These are phyloP conservation scores for Candida corydali DNA, from an alignment of 805 yeast species.

Conservation along the genomic window DNA sequence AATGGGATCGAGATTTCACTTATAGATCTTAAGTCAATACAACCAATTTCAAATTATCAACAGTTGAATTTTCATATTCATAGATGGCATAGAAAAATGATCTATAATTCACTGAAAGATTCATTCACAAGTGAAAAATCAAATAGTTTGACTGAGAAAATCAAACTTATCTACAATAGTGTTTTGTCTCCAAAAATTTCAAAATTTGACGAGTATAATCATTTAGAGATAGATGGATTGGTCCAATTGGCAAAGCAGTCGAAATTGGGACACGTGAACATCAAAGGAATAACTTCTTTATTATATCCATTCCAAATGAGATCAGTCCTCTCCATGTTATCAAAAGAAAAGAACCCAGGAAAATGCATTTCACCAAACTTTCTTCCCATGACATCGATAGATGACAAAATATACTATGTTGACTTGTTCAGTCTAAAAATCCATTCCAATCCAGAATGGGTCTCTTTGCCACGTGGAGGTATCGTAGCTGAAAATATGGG, in stretches of 20 bases:
- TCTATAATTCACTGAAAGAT: neutral
- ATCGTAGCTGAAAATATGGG: slow-evolving; percentile 70
- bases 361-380: slow-evolving; percentile 33
- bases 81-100: too few species aligned
- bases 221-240: slow-evolving; percentile 14
- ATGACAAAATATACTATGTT: slow-evolving; percentile 21
- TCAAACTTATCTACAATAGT: slow-evolving; percentile 31
- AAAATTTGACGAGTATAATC: neutral
- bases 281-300: slow-evolving; percentile 44
- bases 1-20: neutral
- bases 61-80: slow-evolving; percentile 20
- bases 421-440: slow-evolving; percentile 31
- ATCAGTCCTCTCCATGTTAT: slow-evolving; percentile 58
- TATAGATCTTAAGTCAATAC: neutral
- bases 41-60: too few species aligned
- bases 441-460: slow-evolving; percentile 35
- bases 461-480: slow-evolving; percentile 54
- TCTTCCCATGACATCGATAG: slow-evolving; percentile 14
- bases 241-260: slow-evolving; percentile 13
- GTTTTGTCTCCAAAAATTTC: slow-evolving; percentile 23
- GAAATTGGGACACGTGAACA: too few species aligned
- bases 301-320: slow-evolving; percentile 59
- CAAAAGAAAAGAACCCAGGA: slow-evolving; percentile 41
- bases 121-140: neutral
- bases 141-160: slow-evolving; percentile 12